Evolutionary conservation across 768 basidiomycete species (phyloP).

Genomic region (Rhizopogon vinicolor): DNA sequence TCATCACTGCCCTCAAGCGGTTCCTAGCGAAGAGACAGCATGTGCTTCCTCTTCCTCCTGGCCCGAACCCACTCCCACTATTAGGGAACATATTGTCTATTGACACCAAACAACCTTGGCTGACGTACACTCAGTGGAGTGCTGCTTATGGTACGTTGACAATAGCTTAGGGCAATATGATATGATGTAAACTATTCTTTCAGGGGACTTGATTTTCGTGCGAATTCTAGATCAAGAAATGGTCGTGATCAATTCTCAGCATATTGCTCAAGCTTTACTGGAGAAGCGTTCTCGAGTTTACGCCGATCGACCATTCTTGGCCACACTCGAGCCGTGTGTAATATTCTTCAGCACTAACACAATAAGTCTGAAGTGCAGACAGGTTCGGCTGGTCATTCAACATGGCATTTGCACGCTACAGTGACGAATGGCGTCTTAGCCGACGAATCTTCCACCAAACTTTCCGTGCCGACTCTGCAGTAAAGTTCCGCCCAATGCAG

Average conservation of each 20-base stretch:
- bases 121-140: slow-evolving; percentile 9
- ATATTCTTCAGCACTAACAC: neutral
- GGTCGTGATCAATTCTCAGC: no score
- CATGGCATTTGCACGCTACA: neutral
- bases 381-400: slow-evolving; percentile 1
- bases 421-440: slow-evolving; percentile 19
- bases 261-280: neutral
- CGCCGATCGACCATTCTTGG: slow-evolving; percentile 1
- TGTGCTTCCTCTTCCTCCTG: slow-evolving; percentile 1
- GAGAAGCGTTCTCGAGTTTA: slow-evolving; percentile 2
- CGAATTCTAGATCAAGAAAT: no score
- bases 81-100: slow-evolving; percentile 7
- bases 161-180: no score
- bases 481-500: neutral
- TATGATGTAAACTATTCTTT: no score
- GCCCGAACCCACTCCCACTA: slow-evolving; percentile 5
- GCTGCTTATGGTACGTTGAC: slow-evolving; percentile 4
- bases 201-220: no score
- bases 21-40: no score
- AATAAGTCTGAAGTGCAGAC: neutral
- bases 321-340: neutral
- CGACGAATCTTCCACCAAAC: slow-evolving; percentile 10
- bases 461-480: slow-evolving; percentile 1
- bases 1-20: no score
- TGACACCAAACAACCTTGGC: slow-evolving; percentile 4